Evolutionary conservation across 495 filamentous ascomycete genomes (phyloP).

Genomic region (Chlorociboria aeruginascens): DNA sequence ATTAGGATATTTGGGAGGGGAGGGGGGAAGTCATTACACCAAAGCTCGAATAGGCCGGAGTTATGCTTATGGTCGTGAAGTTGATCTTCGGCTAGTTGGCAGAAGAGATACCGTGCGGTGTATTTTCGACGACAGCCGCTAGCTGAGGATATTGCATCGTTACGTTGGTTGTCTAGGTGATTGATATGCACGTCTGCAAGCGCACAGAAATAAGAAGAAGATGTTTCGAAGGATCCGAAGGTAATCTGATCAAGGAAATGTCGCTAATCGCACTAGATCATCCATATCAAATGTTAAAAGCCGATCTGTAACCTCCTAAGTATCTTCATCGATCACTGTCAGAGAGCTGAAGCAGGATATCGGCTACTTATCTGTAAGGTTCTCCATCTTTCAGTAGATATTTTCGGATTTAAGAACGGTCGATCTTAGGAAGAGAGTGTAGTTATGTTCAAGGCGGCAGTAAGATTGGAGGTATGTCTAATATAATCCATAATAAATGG

Average conservation of each 20-base stretch:
- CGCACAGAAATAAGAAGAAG: constrained; percentile 17
- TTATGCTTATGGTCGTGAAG: constrained; percentile 3
- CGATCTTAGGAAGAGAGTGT: neutral
- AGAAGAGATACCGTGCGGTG: constrained; percentile 17
- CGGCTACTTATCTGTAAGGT: constrained; percentile 19
- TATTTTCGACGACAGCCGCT: constrained; percentile 14
- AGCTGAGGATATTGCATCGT: constrained; percentile 18
- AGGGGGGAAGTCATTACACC: constrained; percentile 3
- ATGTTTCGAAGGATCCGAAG: constrained; percentile 13
- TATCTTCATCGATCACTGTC: neutral
- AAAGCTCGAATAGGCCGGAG: neutral
- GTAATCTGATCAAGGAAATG: constrained; percentile 16
- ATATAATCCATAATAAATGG: constrained; percentile 4
- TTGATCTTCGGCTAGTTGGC: constrained; percentile 13
- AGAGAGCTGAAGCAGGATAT: constrained; percentile 19
- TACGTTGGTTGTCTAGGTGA: constrained; percentile 19
- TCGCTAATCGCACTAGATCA: constrained; percentile 21
- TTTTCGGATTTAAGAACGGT: constrained; percentile 16
- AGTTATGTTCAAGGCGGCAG: neutral
- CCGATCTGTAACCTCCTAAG: constrained; percentile 7
- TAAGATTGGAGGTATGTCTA: neutral
- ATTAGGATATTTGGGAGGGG: constrained; percentile 15
- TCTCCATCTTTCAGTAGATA: constrained; percentile 8
- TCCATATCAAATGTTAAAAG: constrained; percentile 23
- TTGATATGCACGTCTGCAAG: constrained; percentile 18